Percentiles rank a stretch among this genome's conserved stretches.
Evolutionary conservation across 225 moss, liverwort and hornwort species (phyloP).

Genomic region (Physcomitrellopsis africana): DNA sequence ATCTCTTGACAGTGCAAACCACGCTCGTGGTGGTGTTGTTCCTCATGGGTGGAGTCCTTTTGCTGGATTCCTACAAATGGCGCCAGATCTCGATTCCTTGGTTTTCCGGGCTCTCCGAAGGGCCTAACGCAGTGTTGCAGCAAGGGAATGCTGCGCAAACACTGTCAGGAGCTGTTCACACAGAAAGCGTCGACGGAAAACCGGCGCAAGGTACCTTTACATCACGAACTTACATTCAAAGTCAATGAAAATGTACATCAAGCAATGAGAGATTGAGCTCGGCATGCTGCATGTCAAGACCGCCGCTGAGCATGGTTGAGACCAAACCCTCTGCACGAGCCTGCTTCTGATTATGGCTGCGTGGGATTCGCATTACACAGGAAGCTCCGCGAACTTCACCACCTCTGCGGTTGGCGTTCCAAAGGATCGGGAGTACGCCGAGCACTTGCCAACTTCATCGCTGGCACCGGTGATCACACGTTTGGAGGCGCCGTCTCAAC

Average conservation of each 20-base stretch:
- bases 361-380: constrained; percentile 15
- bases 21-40: constrained; percentile 59
- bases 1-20: constrained; percentile 62
- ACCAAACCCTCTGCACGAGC: no score
- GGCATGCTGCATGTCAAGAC: no score
- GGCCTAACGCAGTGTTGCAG: constrained; percentile 6
- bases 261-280: no score
- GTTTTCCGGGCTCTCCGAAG: constrained; percentile 37
- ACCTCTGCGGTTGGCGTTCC: neutral
- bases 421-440: neutral
- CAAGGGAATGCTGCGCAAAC: constrained; percentile 23
- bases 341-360: no score
- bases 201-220: constrained; percentile 14
- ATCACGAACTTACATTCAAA: neutral
- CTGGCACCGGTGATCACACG: neutral
- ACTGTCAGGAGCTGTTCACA: neutral
- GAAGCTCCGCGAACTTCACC: constrained; percentile 5
- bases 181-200: neutral
- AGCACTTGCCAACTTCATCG: neutral
- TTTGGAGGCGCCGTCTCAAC: neutral
- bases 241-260: no score
- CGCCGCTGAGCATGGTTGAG: no score
- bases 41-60: constrained; percentile 56
- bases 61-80: constrained; percentile 78
- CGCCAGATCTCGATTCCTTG: constrained; percentile 59